These are phyloP conservation scores for Cyclotella sp. DNA, from an alignment of 108 stramenopile genomes.

Conservation along the genomic window DNA sequence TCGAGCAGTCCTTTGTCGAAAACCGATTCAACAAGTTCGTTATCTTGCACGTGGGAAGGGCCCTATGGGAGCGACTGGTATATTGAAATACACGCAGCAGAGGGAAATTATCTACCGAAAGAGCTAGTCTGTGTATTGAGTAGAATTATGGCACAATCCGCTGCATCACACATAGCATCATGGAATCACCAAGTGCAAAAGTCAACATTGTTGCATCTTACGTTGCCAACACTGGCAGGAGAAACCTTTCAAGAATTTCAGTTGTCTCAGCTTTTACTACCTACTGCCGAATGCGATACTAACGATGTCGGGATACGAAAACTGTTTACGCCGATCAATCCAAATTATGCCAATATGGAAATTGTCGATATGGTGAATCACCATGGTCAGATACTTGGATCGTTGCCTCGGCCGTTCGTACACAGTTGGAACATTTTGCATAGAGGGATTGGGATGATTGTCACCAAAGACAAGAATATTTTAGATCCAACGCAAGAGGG, in stretches of 20 bases:
- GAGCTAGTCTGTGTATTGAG: slow-evolving; percentile 32
- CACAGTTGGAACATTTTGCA: slow-evolving; percentile 76
- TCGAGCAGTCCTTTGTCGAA: neutral
- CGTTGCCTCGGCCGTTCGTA: slow-evolving; percentile 64
- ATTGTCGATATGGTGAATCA: slow-evolving; percentile 48
- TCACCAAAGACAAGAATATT: slow-evolving; percentile 56
- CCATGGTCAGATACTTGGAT: slow-evolving; percentile 34
- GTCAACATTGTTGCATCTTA: slow-evolving; percentile 22
- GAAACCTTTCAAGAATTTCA: slow-evolving; percentile 9
- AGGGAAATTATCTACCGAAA: slow-evolving; percentile 4
- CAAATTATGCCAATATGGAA: slow-evolving; percentile 25
- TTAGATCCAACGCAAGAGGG: neutral
- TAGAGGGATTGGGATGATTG: slow-evolving; percentile 78
- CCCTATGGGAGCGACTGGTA: slow-evolving; percentile 1
- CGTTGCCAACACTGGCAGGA: slow-evolving; percentile 16
- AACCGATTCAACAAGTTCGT: neutral
- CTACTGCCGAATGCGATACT: neutral
- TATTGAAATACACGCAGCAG: neutral
- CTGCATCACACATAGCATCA: slow-evolving; percentile 17
- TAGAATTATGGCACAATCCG: slow-evolving; percentile 40
- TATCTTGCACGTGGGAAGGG: slow-evolving; percentile 10
- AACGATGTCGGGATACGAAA: slow-evolving; percentile 13
- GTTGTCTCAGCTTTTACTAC: neutral
- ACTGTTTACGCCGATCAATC: slow-evolving; percentile 13
- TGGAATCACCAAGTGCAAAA: neutral